A percentile compares a stretch with the other conserved stretches of the same genome.
Evolutionary conservation across 2,329 filamentous ascomycete genomes (phyloP).

Genomic region (Fusarium anthophilum): DNA sequence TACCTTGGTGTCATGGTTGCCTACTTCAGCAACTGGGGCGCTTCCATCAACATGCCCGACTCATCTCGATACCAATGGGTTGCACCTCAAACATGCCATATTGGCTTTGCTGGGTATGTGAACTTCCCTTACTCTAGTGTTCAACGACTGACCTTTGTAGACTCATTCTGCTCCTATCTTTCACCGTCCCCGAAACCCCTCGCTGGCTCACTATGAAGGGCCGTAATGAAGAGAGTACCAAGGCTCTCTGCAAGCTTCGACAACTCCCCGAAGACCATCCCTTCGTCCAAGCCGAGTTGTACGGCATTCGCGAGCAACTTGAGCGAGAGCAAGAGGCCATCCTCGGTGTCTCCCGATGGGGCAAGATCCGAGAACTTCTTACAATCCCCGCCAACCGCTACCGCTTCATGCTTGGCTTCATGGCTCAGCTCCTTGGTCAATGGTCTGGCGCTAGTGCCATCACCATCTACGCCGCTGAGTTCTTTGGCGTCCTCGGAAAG

Average conservation of each 20-base stretch:
- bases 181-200: slow-evolving; percentile 20
- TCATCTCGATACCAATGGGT: slow-evolving; percentile 17
- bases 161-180: background rate
- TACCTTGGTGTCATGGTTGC: slow-evolving; percentile 49
- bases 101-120: slow-evolving; percentile 9
- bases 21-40: slow-evolving; percentile 73
- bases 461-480: slow-evolving; percentile 10
- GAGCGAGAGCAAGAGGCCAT: slow-evolving; percentile 17
- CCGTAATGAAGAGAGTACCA: background rate
- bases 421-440: slow-evolving; percentile 15
- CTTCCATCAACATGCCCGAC: slow-evolving; percentile 54
- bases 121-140: rapidly evolving
- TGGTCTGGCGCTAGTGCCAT: slow-evolving; percentile 20
- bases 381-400: slow-evolving; percentile 20
- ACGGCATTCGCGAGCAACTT: slow-evolving; percentile 6
- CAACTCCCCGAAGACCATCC: slow-evolving; percentile 17
- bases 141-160: background rate
- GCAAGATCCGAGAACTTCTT: slow-evolving; percentile 9
- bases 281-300: slow-evolving; percentile 2
- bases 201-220: slow-evolving; percentile 26
- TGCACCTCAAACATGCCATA: slow-evolving; percentile 13
- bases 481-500: slow-evolving; percentile 16
- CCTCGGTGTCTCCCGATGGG: slow-evolving; percentile 18
- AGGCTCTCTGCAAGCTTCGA: slow-evolving; percentile 5
- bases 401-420: slow-evolving; percentile 15